Conservation (phyloP, 2,329 filamentous ascomycete species). For the Fusarium sp. region DNA sequence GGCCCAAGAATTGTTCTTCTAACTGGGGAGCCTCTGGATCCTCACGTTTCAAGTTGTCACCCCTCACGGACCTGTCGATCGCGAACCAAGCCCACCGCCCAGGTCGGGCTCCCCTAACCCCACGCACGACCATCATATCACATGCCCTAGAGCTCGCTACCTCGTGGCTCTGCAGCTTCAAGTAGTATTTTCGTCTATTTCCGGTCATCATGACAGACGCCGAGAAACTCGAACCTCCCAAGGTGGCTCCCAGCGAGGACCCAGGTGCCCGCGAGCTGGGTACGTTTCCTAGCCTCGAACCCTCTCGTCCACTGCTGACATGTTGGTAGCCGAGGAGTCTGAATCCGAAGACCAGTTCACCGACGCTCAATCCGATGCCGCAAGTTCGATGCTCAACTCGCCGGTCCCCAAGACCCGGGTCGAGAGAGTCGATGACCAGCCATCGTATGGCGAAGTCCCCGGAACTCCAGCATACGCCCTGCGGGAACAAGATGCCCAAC, state of each 20-base stretch:
- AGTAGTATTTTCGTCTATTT: slow-evolving; percentile 11
- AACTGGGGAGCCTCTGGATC: slow-evolving; percentile 4
- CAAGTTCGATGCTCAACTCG: slow-evolving; percentile 57
- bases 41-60: slow-evolving; percentile 11
- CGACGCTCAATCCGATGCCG: slow-evolving; percentile 69
- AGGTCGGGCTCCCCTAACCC: slow-evolving; percentile 31
- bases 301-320: slow-evolving; percentile 40
- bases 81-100: slow-evolving; percentile 14
- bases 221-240: slow-evolving; percentile 49
- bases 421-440: slow-evolving; percentile 66
- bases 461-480: slow-evolving; percentile 69
- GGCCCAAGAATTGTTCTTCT: neutral
- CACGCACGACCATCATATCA: slow-evolving; percentile 37
- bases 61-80: slow-evolving; percentile 11
- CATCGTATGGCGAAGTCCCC: slow-evolving; percentile 70
- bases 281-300: slow-evolving; percentile 45
- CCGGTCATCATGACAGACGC: slow-evolving; percentile 45
- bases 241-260: slow-evolving; percentile 56
- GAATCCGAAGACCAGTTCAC: slow-evolving; percentile 79
- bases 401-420: slow-evolving; percentile 70
- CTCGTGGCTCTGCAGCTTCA: slow-evolving; percentile 3
- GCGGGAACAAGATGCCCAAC: slow-evolving; percentile 68
- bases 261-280: slow-evolving; percentile 72
- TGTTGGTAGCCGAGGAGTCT: slow-evolving; percentile 60
- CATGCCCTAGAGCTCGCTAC: slow-evolving; percentile 30